phyloP scores from a whole-genome alignment of 2,329 filamentous ascomycete species.

The Ophiosphaerella korrae region DNA sequence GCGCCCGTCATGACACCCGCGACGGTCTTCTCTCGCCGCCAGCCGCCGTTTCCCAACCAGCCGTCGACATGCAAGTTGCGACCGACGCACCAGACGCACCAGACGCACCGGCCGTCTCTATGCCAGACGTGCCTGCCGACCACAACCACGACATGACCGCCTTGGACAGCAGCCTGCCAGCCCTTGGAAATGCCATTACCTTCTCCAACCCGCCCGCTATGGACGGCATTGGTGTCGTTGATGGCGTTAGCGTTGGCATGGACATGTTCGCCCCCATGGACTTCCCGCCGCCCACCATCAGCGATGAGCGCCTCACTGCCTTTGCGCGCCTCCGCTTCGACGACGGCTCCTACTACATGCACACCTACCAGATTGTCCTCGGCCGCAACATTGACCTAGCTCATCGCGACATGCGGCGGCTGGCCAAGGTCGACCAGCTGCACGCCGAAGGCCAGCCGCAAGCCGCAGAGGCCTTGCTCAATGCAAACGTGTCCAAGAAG shows the following conservation, averaged over 20 bases:
- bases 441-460: conserved; percentile 32
- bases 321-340: conserved; percentile 73
- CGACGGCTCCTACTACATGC: conserved; percentile 80
- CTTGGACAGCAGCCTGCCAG: conserved; percentile 15
- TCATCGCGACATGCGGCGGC: conserved; percentile 59
- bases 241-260: conserved; percentile 18
- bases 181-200: conserved; percentile 30
- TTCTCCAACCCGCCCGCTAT: conserved; percentile 19
- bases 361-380: conserved; percentile 72
- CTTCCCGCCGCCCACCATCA: conserved; percentile 15
- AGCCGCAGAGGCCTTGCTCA: conserved; percentile 29
- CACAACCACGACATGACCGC: conserved; percentile 1
- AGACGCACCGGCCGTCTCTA: conserved; percentile 19
- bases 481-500: conserved; percentile 42
- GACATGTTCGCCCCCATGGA: conserved; percentile 14
- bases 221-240: conserved; percentile 14
- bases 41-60: conserved; percentile 20
- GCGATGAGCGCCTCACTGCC: conserved; percentile 56
- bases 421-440: conserved; percentile 34
- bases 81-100: conserved; percentile 24
- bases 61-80: conserved; percentile 36
- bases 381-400: conserved; percentile 66
- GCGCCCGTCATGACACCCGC: conserved; percentile 31
- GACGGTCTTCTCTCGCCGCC: conserved; percentile 19
- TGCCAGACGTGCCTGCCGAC: conserved; percentile 7